These are phyloP conservation scores for Polyporus tsugae DNA, from an alignment of 1,284 basidiomycete species.

Conservation along the genomic window DNA sequence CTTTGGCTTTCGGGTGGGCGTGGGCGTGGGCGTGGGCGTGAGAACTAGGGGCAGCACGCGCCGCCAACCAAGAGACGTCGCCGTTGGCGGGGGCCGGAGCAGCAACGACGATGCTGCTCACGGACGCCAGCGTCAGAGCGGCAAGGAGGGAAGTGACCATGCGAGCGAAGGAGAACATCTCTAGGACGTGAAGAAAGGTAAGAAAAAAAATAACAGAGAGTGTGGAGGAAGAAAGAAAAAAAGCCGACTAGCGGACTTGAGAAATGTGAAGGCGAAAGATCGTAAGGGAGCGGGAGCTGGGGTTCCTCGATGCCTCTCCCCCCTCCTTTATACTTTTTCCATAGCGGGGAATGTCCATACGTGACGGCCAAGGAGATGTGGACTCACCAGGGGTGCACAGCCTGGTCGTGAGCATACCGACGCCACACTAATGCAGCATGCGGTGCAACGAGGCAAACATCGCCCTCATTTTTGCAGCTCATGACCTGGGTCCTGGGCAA, in stretches of 20 bases:
- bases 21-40: no score
- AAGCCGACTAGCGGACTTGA: conserved; percentile 30
- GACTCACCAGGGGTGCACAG: neutral
- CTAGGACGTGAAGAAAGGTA: conserved; percentile 16
- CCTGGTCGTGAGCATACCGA: neutral
- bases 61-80: conserved; percentile 13
- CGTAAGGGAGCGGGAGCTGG: conserved; percentile 21
- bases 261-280: conserved; percentile 20
- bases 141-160: conserved; percentile 27
- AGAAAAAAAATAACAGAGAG: conserved; percentile 14
- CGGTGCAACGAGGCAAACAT: neutral
- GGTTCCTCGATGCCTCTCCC: neutral
- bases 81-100: conserved; percentile 8
- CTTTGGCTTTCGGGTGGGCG: neutral
- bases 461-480: neutral
- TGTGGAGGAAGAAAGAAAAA: neutral
- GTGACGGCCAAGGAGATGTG: neutral
- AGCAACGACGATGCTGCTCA: conserved; percentile 25
- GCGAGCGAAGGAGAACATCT: conserved; percentile 30
- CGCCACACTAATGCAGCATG: neutral
- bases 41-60: conserved; percentile 8
- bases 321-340: neutral
- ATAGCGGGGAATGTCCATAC: neutral
- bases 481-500: neutral
- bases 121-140: conserved; percentile 28